Evolutionary conservation across 2,329 filamentous ascomycete genomes (phyloP).

Genomic region (Metarhizium sp.): DNA sequence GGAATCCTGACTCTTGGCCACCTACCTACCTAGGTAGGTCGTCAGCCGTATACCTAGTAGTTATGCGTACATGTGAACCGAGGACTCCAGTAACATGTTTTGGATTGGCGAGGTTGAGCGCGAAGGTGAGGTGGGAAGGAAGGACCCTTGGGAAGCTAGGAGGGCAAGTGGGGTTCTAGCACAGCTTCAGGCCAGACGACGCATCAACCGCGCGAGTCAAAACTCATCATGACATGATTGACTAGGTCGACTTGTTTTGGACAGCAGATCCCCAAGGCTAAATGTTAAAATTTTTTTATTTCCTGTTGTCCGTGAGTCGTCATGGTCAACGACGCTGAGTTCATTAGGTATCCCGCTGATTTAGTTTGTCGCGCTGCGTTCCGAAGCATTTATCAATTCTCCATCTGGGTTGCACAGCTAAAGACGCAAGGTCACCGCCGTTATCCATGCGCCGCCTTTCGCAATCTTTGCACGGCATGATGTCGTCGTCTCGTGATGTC

Average conservation of each 20-base stretch:
- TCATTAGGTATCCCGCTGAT: neutral
- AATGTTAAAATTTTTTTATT: neutral
- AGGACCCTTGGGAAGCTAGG: neutral
- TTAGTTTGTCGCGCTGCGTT: neutral
- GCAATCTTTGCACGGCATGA: conserved; percentile 6
- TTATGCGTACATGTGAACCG: no score
- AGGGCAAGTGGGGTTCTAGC: neutral
- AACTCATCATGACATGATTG: neutral
- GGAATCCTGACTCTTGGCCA: neutral
- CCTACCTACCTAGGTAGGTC: neutral
- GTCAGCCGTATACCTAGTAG: neutral
- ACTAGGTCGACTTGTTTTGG: neutral
- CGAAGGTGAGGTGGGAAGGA: neutral
- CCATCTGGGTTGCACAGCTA: neutral
- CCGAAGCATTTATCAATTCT: neutral
- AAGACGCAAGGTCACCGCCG: neutral
- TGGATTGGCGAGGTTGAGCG: no score
- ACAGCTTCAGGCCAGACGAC: neutral
- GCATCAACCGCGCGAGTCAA: no score
- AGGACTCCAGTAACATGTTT: no score
- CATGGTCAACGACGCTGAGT: neutral
- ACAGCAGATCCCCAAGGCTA: neutral
- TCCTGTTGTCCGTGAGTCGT: neutral
- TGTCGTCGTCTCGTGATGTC: conserved; percentile 6
- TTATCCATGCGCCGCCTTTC: conserved; percentile 6